These are phyloP conservation scores for Lignosus rhinocerotis DNA, from an alignment of 1,284 basidiomycete species.

Conservation along the genomic window DNA sequence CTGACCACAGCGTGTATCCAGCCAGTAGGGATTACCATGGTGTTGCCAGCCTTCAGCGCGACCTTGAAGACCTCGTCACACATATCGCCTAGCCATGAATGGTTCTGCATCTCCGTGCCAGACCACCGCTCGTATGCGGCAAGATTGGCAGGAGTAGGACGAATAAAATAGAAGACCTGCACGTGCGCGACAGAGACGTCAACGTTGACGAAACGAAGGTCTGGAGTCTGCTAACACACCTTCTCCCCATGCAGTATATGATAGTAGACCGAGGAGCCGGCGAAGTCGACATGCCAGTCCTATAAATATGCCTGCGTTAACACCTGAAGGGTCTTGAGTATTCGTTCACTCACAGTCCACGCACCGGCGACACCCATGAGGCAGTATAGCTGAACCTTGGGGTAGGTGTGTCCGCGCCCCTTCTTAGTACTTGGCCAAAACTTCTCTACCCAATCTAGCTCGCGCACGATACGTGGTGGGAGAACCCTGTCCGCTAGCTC, in stretches of 20 bases:
- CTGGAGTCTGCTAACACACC: constrained; percentile 39
- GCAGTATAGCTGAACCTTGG: constrained; percentile 96
- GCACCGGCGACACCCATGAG: constrained; percentile 86
- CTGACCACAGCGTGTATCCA: constrained; percentile 97
- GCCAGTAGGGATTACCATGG: constrained; percentile 95
- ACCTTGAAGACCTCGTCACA: constrained; percentile 88
- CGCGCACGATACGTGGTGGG: constrained; percentile 84
- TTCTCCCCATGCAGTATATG: constrained; percentile 84
- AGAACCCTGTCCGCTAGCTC: constrained; percentile 60
- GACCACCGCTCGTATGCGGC: constrained; percentile 91
- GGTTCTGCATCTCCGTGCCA: constrained; percentile 84
- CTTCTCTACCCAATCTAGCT: constrained; percentile 96
- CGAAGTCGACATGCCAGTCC: constrained; percentile 98
- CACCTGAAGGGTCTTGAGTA: background rate
- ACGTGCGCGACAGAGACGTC: background rate
- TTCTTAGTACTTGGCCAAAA: constrained; percentile 84
- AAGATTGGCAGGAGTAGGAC: constrained; percentile 86
- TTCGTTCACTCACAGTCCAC: constrained; percentile 75
- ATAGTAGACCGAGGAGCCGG: constrained; percentile 93
- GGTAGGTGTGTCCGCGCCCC: constrained; percentile 76
- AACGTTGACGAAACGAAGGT: background rate
- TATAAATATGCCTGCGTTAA: constrained; percentile 31
- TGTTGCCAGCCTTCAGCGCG: constrained; percentile 81
- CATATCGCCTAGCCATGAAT: constrained; percentile 90
- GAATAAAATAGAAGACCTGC: constrained; percentile 93